Conservation (phyloP, 208 protist genomes). For the Porcisia hertigi region DNA sequence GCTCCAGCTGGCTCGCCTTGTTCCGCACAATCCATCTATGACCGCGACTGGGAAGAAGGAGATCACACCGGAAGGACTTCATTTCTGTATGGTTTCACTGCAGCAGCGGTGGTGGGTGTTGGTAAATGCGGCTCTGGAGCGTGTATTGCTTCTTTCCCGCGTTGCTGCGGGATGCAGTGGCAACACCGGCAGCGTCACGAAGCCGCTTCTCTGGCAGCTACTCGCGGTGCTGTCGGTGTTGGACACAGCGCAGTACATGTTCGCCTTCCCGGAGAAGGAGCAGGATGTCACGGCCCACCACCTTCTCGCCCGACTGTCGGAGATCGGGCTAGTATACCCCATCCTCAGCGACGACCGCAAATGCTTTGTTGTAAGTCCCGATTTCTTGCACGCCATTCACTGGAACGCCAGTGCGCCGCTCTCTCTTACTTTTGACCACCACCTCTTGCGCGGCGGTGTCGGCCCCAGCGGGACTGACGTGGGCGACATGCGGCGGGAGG, state of each 20-base stretch:
- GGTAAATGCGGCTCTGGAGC: conserved; percentile 72
- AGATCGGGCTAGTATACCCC: conserved; percentile 83
- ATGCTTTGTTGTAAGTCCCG: conserved; percentile 79
- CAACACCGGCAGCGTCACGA: conserved; percentile 22
- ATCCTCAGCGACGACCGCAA: conserved; percentile 39
- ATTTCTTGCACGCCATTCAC: conserved; percentile 74
- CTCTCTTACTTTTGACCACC: conserved; percentile 53
- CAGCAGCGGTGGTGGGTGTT: conserved; percentile 89
- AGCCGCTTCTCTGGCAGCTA: conserved; percentile 71
- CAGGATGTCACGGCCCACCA: conserved; percentile 65
- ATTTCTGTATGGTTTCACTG: conserved; percentile 86
- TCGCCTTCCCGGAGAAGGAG: conserved; percentile 56
- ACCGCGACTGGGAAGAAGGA: background rate
- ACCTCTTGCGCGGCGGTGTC: conserved; percentile 11
- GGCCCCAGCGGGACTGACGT: background rate
- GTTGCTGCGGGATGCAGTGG: background rate
- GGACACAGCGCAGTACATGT: conserved; percentile 56
- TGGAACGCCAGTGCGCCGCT: conserved; percentile 68
- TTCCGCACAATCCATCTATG: conserved; percentile 28
- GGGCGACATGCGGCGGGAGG: conserved; percentile 63
- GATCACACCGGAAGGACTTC: conserved; percentile 69
- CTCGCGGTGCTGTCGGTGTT: conserved; percentile 67
- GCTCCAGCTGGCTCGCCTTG: conserved; percentile 56
- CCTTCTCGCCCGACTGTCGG: conserved; percentile 71
- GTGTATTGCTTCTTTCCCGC: conserved; percentile 46